Conservation (phyloP, 345 rosid genomes). For the Eucalyptus decipiens region DNA sequence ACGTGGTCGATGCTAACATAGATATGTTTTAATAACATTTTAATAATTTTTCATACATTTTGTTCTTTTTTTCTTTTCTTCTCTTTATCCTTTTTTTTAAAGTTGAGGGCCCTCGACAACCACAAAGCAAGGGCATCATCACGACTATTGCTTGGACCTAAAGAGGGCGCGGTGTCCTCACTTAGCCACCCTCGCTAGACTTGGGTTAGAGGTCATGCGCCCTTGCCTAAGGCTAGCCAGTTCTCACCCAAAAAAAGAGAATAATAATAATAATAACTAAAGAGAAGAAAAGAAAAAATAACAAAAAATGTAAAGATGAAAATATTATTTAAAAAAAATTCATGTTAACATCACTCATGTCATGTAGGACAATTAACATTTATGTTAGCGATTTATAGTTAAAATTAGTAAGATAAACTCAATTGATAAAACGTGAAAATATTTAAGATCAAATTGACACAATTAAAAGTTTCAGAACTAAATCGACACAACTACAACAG, state of each 20-base stretch:
- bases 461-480: no score
- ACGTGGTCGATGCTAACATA: fast-evolving
- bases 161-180: fast-evolving
- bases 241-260: neutral
- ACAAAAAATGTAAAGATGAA: no score
- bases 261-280: no score
- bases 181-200: neutral
- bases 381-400: fast-evolving
- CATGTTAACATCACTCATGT: fast-evolving
- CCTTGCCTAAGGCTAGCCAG: fast-evolving
- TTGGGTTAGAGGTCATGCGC: neutral
- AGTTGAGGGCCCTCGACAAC: neutral
- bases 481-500: fast-evolving
- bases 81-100: no score
- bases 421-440: neutral
- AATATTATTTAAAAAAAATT: no score
- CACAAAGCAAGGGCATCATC: neutral
- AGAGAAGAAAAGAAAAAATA: no score
- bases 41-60: no score
- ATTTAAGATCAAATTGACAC: no score
- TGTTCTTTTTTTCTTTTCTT: no score
- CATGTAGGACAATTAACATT: neutral
- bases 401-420: neutral
- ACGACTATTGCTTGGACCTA: fast-evolving
- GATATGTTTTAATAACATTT: no score